phyloP scores from a whole-genome alignment of 805 yeast species.

The Lipomyces sp. region DNA sequence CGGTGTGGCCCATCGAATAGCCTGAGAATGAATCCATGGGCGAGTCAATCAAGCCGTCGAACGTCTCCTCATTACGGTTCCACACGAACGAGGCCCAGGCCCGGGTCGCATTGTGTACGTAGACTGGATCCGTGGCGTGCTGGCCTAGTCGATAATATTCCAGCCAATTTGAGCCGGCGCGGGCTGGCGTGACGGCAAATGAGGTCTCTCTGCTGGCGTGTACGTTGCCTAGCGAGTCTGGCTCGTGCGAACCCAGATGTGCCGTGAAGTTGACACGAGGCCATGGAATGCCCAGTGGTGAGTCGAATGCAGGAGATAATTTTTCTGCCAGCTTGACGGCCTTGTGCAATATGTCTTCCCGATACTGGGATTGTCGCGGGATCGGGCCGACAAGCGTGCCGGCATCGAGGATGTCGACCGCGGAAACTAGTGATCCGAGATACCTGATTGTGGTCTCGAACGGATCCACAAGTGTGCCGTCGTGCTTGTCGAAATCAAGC shows the following conservation, averaged over 20 bases:
- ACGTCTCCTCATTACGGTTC: conserved; percentile 27
- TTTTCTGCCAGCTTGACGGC: conserved; percentile 51
- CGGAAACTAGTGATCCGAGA: conserved; percentile 54
- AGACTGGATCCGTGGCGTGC: conserved; percentile 49
- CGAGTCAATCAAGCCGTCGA: conserved; percentile 32
- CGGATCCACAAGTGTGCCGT: conserved; percentile 46
- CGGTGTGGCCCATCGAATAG: conserved; percentile 15
- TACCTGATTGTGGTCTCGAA: conserved; percentile 53
- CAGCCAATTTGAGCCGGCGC: conserved; percentile 39
- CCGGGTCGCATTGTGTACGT: conserved; percentile 40
- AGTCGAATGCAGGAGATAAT: conserved; percentile 54
- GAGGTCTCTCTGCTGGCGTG: conserved; percentile 12
- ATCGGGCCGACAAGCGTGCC: conserved; percentile 37
- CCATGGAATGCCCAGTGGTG: conserved; percentile 54
- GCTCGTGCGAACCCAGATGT: conserved; percentile 22
- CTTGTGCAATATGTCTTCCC: conserved; percentile 40
- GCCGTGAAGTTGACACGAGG: conserved; percentile 30
- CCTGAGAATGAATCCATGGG: conserved; percentile 34
- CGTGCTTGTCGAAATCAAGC: conserved; percentile 47
- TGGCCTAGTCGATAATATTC: conserved; percentile 53
- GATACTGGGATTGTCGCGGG: conserved; percentile 16
- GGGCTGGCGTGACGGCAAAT: conserved; percentile 21
- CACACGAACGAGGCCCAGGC: conserved; percentile 30
- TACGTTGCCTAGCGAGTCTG: not conserved
- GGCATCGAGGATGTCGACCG: conserved; percentile 50